Evolutionary conservation across 1,139 yeast species (phyloP), one percentile per base, ranked within the genome.

Genomic region (Kodamaea sp.): DNA sequence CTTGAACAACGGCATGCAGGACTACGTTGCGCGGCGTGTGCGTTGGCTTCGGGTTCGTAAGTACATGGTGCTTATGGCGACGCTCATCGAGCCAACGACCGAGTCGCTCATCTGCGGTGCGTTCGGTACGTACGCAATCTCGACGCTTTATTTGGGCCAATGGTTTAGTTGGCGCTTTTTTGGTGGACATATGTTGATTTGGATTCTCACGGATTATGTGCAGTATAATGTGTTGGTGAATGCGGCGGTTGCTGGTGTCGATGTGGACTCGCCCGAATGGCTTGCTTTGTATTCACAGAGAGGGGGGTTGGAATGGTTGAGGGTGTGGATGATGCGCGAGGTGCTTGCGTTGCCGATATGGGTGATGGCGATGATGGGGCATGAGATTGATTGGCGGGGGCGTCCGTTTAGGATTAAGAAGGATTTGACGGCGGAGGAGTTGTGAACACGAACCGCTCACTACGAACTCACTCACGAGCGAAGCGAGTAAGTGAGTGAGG

Each of bases 31-130:
- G 36, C 67, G 96, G 41, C 66, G 96, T 37, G 79, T 84, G 25
- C 67, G 97, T 38, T 88, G 97, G 97, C 63, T 88, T 11, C 69
- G 96, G 35, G 95, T 88, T n/a, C 68, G 97, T 24, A 84, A 84
- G 54, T 87, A 85, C 57, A 87, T 88, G 95, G 96, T 88, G 2
- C 63, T 82, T 26, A 80, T 80, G 27, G 96, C 96, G 1, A 88
- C 97, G 0, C 60, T 88, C 38, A 66, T 86, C 24, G 97, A 88
- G 54, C 96, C 97, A 6, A 77, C 92, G 6, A 88, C 96, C 0
- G 97, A 88, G 57, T 75, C 84, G 36, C 50, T 88, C 3, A 60
- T 87, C 2, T 74, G 82, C 50, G 94, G 94, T 0, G 31, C 76
- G 0, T 76, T 73, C 58, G 95, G 96, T 6, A 67, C 84, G 1